Evolutionary conservation across 1,284 basidiomycete genomes (phyloP).

Genomic region (Pascua guehoae): DNA sequence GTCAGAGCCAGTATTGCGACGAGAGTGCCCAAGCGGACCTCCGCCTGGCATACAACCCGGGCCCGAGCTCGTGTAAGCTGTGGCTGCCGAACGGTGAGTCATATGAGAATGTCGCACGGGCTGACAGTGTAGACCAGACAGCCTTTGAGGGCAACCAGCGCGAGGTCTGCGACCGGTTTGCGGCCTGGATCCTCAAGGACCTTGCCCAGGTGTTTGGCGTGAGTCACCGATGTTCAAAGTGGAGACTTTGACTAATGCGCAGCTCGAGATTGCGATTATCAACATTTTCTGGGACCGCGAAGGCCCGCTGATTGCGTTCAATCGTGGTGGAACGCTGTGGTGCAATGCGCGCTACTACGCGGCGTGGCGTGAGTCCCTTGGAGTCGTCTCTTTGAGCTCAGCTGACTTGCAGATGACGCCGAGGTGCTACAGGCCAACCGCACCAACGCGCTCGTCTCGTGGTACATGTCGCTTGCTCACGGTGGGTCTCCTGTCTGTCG

Average conservation of each 20-base stretch:
- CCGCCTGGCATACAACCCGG: slow-evolving; percentile 14
- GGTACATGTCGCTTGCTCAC: slow-evolving; percentile 89
- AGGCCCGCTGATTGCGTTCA: slow-evolving; percentile 89
- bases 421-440: not conserved
- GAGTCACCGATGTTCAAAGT: not conserved
- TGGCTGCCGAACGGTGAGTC: slow-evolving; percentile 64
- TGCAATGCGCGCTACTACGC: slow-evolving; percentile 83
- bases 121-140: slow-evolving; percentile 13
- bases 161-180: slow-evolving; percentile 56
- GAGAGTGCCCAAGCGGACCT: slow-evolving; percentile 67
- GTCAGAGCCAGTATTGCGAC: slow-evolving; percentile 77
- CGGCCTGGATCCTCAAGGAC: slow-evolving; percentile 56
- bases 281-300: slow-evolving; percentile 81
- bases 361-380: slow-evolving; percentile 69
- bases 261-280: slow-evolving; percentile 58
- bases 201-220: slow-evolving; percentile 41
- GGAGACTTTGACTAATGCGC: not conserved
- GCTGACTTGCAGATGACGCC: slow-evolving; percentile 54
- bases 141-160: slow-evolving; percentile 27
- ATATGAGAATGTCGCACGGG: too few relatives aligned
- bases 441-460: slow-evolving; percentile 66
- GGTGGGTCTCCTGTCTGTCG: slow-evolving; percentile 42
- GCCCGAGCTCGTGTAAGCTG: slow-evolving; percentile 51
- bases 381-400: slow-evolving; percentile 58
- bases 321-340: slow-evolving; percentile 82